Evolutionary conservation across 768 basidiomycete genomes (phyloP).

Genomic region (Naganishia onofrii): DNA sequence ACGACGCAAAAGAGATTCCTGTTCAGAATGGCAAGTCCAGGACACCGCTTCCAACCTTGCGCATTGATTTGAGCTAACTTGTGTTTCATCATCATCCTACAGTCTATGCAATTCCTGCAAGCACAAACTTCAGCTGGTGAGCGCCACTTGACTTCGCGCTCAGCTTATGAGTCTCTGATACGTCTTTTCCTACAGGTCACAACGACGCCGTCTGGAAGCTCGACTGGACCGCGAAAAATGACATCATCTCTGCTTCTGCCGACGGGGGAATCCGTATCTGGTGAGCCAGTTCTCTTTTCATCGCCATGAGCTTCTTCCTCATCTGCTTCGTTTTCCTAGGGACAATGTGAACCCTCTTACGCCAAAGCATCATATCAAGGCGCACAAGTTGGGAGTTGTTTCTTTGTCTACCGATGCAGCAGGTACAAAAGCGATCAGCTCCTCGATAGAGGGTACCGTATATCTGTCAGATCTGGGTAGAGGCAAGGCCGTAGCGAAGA

Average conservation of each 20-base stretch:
- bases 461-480: constrained; percentile 68
- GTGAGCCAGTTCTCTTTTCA: not conserved
- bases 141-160: not conserved
- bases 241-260: constrained; percentile 45
- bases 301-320: not conserved
- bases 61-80: not conserved
- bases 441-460: constrained; percentile 80
- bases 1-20: too few relatives aligned
- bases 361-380: constrained; percentile 60
- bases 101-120: constrained; percentile 35
- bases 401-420: constrained; percentile 68
- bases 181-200: constrained; percentile 33
- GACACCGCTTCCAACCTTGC: not conserved
- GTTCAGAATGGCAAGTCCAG: not conserved
- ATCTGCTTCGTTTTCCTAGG: constrained; percentile 6
- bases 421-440: constrained; percentile 68
- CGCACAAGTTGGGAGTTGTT: constrained; percentile 81
- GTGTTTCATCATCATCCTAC: not conserved
- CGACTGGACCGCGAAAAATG: constrained; percentile 43
- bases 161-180: not conserved
- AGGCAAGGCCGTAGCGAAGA: constrained; percentile 63
- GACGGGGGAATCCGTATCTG: constrained; percentile 49
- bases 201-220: constrained; percentile 50
- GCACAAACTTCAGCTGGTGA: constrained; percentile 29
- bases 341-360: constrained; percentile 62